phyloP scores from a whole-genome alignment of 306 rosid species.

The Hippophae rhamnoides region DNA sequence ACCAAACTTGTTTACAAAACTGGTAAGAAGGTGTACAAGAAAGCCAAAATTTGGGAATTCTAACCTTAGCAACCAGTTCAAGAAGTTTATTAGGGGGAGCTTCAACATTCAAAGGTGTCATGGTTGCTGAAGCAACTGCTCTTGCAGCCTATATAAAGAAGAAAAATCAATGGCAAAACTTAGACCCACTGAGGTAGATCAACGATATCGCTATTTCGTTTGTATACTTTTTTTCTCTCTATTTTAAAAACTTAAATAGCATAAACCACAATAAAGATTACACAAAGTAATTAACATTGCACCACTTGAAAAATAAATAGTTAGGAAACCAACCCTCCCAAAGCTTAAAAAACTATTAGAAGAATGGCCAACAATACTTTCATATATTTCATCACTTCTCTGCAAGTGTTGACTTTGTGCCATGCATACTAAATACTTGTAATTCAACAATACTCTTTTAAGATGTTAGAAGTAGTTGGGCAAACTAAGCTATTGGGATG shows the following conservation, averaged over 20 bases:
- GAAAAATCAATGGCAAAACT: too few relatives aligned
- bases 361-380: too few relatives aligned
- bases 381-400: too few relatives aligned
- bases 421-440: too few relatives aligned
- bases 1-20: constrained; percentile 12
- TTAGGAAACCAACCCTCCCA: too few relatives aligned
- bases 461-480: too few relatives aligned
- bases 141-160: constrained; percentile 57
- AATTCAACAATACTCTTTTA: too few relatives aligned
- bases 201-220: background rate
- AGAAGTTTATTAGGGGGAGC: constrained; percentile 60
- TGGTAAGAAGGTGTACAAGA: background rate
- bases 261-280: background rate
- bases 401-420: too few relatives aligned
- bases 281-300: background rate
- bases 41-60: constrained; percentile 12
- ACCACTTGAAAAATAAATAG: too few relatives aligned
- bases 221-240: background rate
- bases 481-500: too few relatives aligned
- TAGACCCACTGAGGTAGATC: too few relatives aligned
- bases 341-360: too few relatives aligned
- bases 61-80: constrained; percentile 67
- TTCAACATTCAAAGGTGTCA: constrained; percentile 66
- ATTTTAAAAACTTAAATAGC: background rate
- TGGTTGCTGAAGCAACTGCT: constrained; percentile 77